Percentiles rank a stretch among this genome's conserved stretches.
These are phyloP conservation scores for Penicillium italicum DNA, from an alignment of 2,329 filamentous ascomycete species.

Conservation along the genomic window DNA sequence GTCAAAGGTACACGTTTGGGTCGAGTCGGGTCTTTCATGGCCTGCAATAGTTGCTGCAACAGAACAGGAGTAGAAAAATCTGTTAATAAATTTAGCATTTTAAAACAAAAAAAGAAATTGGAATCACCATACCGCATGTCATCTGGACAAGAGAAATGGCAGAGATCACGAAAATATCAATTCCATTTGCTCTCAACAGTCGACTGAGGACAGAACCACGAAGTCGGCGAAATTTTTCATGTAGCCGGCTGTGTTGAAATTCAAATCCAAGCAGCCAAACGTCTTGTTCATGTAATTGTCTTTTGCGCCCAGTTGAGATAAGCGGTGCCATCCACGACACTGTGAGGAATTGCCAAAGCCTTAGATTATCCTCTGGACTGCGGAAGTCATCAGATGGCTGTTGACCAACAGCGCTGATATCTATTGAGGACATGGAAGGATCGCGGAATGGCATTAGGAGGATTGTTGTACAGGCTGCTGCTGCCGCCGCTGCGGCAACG, in stretches of 20 bases:
- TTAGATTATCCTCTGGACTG: conserved; percentile 74
- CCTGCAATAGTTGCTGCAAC: conserved; percentile 66
- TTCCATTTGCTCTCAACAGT: conserved; percentile 69
- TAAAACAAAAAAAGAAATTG: conserved; percentile 13
- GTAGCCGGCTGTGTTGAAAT: conserved; percentile 74
- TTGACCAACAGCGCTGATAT: conserved; percentile 58
- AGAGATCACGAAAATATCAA: conserved; percentile 70
- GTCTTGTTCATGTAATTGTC: conserved; percentile 71
- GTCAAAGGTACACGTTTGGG: conserved; percentile 58
- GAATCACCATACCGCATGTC: conserved; percentile 44
- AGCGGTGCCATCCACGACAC: conserved; percentile 79
- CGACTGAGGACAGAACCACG: conserved; percentile 68
- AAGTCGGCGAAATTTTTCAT: conserved; percentile 69
- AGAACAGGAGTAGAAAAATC: conserved; percentile 63
- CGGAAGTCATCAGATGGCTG: conserved; percentile 59
- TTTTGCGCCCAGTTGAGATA: conserved; percentile 60
- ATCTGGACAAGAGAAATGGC: conserved; percentile 62
- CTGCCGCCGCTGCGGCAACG: conserved; percentile 39
- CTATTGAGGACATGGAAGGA: conserved; percentile 50
- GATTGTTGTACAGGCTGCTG: conserved; percentile 52
- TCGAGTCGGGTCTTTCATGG: conserved; percentile 56
- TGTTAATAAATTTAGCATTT: conserved; percentile 16
- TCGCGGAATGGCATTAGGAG: conserved; percentile 69
- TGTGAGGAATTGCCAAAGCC: conserved; percentile 77
- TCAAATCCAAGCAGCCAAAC: conserved; percentile 78